Evolutionary conservation across 2,329 filamentous ascomycete species (phyloP).

Genomic region (Fusarium duplospermum): DNA sequence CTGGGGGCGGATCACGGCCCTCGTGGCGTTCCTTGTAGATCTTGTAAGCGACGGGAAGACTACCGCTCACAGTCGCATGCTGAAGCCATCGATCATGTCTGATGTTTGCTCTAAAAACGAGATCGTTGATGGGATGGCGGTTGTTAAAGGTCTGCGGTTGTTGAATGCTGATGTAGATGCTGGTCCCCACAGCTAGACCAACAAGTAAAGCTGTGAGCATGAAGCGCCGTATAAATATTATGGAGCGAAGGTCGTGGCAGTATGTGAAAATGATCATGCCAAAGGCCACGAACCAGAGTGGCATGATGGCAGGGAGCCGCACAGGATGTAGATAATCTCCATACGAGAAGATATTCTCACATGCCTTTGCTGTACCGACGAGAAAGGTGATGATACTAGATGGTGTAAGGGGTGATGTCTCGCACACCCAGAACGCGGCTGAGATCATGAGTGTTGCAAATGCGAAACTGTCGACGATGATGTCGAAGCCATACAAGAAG

Average conservation of each 20-base stretch:
- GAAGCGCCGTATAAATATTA: slow-evolving; percentile 57
- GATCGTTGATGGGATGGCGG: slow-evolving; percentile 60
- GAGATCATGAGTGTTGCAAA: slow-evolving; percentile 59
- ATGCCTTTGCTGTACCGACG: slow-evolving; percentile 52
- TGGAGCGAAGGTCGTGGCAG: slow-evolving; percentile 55
- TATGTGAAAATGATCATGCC: slow-evolving; percentile 59
- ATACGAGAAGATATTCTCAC: slow-evolving; percentile 51
- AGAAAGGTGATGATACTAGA: slow-evolving; percentile 57
- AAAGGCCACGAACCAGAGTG: slow-evolving; percentile 53
- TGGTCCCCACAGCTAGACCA: slow-evolving; percentile 51
- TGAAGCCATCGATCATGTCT: slow-evolving; percentile 62
- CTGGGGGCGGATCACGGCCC: slow-evolving; percentile 78
- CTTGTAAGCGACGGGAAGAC: slow-evolving; percentile 57
- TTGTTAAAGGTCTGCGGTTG: slow-evolving; percentile 43
- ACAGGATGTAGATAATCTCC: slow-evolving; percentile 61
- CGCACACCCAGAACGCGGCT: slow-evolving; percentile 58
- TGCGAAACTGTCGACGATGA: slow-evolving; percentile 60
- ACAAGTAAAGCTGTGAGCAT: slow-evolving; percentile 54
- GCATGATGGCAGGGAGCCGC: slow-evolving; percentile 50
- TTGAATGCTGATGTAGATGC: slow-evolving; percentile 52
- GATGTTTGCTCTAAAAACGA: slow-evolving; percentile 62
- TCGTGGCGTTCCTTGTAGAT: slow-evolving; percentile 66
- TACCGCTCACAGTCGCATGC: slow-evolving; percentile 60
- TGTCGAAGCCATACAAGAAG: slow-evolving; percentile 61
- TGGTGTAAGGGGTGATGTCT: slow-evolving; percentile 58